Evolutionary conservation across 2,329 filamentous ascomycete genomes (phyloP), one percentile per base, ranked within the genome.

Genomic region (Apiospora koreana): DNA sequence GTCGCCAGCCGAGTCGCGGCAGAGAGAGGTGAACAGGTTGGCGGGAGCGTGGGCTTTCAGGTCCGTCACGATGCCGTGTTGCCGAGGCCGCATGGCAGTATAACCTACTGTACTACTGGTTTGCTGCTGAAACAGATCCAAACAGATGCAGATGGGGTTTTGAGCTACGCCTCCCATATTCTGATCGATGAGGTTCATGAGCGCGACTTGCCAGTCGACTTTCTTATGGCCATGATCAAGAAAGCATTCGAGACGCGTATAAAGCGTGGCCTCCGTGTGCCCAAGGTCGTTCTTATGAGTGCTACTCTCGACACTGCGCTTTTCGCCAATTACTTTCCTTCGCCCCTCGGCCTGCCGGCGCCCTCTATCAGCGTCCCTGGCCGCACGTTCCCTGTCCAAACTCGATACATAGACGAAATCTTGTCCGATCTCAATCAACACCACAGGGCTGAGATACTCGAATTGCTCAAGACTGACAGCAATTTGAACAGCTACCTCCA

Each of bases 91-190:
- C 72, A 74, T 23, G 77, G 72, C 7, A 73, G 82, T 70, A 84
- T 87, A 72, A 83, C 79, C 1, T 87, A 83, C 74, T 86, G 84
- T 75, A 87, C 86, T 1, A 83, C 83, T 2, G 85, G 85, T n/a
- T 81, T 86, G 25, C 75, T 87, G 28, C 77, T 86, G 35, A 80
- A 81, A 68, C 80, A 83, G 69, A 77, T 87, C 25, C 81, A 84
- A 69, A 75, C 79, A 70, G 73, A 79, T 58, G 74, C 80, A 2
- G 81, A 85, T 68, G 75, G 76, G 1, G 73, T 81, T 23, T 72
- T 87, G 38, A 79, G 83, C 67, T 77, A 76, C 1, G 75, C 82
- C 41, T 85, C 85, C 3, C 84, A 87, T 73, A 76, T 87, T 23
- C 74, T 87, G 50, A 81, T 88, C 69, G 85, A 88, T 72, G 86